These are phyloP conservation scores for Carex arenaria DNA, from an alignment of 202 grass and related monocot species.

Conservation along the genomic window DNA sequence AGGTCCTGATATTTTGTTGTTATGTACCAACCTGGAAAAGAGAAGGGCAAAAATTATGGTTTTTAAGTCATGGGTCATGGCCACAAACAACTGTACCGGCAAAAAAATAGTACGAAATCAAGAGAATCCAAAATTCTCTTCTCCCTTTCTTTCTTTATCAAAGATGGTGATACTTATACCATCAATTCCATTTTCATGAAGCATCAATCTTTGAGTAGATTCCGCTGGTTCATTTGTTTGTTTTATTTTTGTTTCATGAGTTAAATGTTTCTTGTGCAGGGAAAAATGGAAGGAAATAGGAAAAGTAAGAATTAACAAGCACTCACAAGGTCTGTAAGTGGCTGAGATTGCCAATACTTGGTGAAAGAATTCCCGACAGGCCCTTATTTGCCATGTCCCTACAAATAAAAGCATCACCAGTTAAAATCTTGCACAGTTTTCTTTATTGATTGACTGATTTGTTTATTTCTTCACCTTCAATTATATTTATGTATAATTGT, in stretches of 20 bases:
- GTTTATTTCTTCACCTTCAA: background rate
- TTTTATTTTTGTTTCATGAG: background rate
- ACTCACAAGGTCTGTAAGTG: slow-evolving; percentile 84
- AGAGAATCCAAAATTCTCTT: background rate
- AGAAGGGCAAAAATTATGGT: background rate
- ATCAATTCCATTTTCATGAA: background rate
- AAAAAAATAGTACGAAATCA: background rate
- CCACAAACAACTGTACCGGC: background rate
- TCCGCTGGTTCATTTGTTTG: background rate
- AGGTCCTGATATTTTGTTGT: slow-evolving; percentile 83
- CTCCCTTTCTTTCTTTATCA: background rate
- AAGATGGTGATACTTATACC: background rate
- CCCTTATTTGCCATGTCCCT: slow-evolving; percentile 94
- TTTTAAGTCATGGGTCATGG: background rate
- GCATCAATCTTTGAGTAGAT: background rate
- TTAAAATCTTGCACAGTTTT: slow-evolving; percentile 6
- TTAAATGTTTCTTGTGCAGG: background rate
- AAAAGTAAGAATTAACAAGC: slow-evolving; percentile 6
- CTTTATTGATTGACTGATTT: background rate
- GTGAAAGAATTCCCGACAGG: slow-evolving; percentile 64
- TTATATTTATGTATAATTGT: background rate
- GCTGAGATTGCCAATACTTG: slow-evolving; percentile 79
- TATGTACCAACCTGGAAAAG: slow-evolving; percentile 74
- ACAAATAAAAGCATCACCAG: slow-evolving; percentile 20
- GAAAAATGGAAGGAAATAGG: background rate